Conservation (phyloP, 768 basidiomycete genomes). For the Tephrocybe sp. region DNA sequence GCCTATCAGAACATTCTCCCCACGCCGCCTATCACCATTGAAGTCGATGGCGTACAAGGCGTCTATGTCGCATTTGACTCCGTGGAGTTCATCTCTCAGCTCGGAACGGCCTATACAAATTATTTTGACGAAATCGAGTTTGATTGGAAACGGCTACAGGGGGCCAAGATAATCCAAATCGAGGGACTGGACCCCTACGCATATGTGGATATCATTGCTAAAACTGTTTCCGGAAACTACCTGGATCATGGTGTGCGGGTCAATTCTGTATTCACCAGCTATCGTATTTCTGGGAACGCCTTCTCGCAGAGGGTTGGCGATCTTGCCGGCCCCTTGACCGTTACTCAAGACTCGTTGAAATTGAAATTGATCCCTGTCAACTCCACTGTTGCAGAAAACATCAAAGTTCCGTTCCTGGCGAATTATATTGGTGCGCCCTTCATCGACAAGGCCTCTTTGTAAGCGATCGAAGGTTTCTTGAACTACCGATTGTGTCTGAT, state of each 20-base stretch:
- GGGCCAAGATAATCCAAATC: slow-evolving; percentile 55
- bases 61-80: slow-evolving; percentile 58
- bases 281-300: slow-evolving; percentile 42
- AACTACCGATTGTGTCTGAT: too few relatives aligned
- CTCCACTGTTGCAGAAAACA: slow-evolving; percentile 46
- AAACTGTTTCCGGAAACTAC: slow-evolving; percentile 61
- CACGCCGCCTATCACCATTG: slow-evolving; percentile 52
- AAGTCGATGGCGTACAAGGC: slow-evolving; percentile 43
- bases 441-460: slow-evolving; percentile 54
- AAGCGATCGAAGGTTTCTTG: too few relatives aligned
- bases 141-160: slow-evolving; percentile 61
- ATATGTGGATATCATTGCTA: slow-evolving; percentile 58
- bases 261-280: slow-evolving; percentile 62
- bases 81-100: slow-evolving; percentile 46
- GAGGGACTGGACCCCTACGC: slow-evolving; percentile 51
- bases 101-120: slow-evolving; percentile 44
- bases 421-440: slow-evolving; percentile 46
- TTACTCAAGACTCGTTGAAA: slow-evolving; percentile 44
- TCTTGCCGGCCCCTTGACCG: slow-evolving; percentile 53
- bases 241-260: slow-evolving; percentile 64
- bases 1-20: slow-evolving; percentile 55
- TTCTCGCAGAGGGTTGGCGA: slow-evolving; percentile 61
- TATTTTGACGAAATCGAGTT: slow-evolving; percentile 51
- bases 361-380: slow-evolving; percentile 47
- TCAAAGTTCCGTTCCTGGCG: slow-evolving; percentile 54